phyloP scores from a whole-genome alignment of 805 yeast species.

The Tetrapisispora namnaoensis region DNA sequence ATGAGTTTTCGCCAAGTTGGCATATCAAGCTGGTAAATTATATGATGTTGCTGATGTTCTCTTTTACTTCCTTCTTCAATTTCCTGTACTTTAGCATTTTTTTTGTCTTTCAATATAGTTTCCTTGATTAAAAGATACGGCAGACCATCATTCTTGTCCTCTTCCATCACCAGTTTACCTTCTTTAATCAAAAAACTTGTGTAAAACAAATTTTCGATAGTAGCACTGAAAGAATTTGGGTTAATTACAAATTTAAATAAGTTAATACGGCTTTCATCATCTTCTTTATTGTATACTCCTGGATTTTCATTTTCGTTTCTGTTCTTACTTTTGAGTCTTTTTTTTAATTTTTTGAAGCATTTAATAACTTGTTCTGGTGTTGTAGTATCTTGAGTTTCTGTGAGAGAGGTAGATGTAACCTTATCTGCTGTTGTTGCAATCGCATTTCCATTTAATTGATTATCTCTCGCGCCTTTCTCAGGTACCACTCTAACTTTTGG shows the following conservation, averaged over 20 bases:
- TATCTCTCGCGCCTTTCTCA: conserved; percentile 35
- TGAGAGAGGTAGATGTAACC: conserved; percentile 43
- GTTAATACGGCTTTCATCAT: conserved; percentile 35
- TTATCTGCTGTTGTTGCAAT: conserved; percentile 42
- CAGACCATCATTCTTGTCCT: conserved; percentile 36
- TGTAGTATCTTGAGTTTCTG: conserved; percentile 42
- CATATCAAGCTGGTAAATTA: conserved; percentile 62
- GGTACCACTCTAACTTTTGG: conserved; percentile 31
- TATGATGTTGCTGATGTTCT: conserved; percentile 40
- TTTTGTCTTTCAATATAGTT: conserved; percentile 13
- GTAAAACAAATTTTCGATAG: conserved; percentile 77
- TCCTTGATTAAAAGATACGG: conserved; percentile 34
- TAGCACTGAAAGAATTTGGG: conserved; percentile 66
- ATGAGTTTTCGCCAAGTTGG: conserved; percentile 55
- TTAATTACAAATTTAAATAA: conserved; percentile 61
- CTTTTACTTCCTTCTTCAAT: conserved; percentile 20
- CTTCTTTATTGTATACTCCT: conserved; percentile 11
- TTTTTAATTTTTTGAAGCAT: conserved; percentile 36
- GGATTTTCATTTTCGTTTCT: not conserved
- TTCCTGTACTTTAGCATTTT: conserved; percentile 10
- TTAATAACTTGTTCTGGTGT: conserved; percentile 56
- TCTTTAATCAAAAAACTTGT: conserved; percentile 73
- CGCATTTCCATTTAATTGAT: conserved; percentile 19
- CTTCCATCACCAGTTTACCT: conserved; percentile 49
- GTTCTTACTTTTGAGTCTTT: not conserved